Evolutionary conservation across 2,329 filamentous ascomycete genomes (phyloP).

Genomic region (Teratosphaeria destructans): DNA sequence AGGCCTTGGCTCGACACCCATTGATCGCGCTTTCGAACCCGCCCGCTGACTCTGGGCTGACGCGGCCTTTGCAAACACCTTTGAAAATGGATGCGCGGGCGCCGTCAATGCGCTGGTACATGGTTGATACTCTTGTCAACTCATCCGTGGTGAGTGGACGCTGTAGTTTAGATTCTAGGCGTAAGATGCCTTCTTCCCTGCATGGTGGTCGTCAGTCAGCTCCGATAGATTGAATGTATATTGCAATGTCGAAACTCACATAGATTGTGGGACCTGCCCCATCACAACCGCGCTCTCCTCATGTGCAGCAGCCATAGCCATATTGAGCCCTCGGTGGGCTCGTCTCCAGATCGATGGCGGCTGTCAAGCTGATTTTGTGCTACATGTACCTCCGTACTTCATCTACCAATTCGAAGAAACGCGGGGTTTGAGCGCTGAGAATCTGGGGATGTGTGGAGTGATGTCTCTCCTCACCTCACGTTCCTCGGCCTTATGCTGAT

Average conservation of each 20-base stretch:
- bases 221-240: not conserved
- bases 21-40: not conserved
- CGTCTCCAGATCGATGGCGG: not conserved
- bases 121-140: not conserved
- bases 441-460: not conserved
- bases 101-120: not conserved
- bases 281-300: not conserved
- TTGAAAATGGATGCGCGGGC: not conserved
- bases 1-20: not conserved
- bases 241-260: not conserved
- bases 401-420: not conserved
- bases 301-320: not conserved
- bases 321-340: not conserved
- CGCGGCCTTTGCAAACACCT: not conserved
- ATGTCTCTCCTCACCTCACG: not conserved
- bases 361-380: not conserved
- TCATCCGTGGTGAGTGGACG: not conserved
- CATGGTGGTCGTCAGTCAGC: not conserved
- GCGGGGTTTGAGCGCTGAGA: not conserved
- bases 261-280: not conserved
- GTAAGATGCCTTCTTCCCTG: not conserved
- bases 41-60: not conserved
- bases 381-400: not conserved
- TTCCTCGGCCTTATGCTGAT: not conserved
- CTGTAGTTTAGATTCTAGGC: not conserved